phyloP scores from a whole-genome alignment of 768 basidiomycete species.

The Collybiopsis confluens region DNA sequence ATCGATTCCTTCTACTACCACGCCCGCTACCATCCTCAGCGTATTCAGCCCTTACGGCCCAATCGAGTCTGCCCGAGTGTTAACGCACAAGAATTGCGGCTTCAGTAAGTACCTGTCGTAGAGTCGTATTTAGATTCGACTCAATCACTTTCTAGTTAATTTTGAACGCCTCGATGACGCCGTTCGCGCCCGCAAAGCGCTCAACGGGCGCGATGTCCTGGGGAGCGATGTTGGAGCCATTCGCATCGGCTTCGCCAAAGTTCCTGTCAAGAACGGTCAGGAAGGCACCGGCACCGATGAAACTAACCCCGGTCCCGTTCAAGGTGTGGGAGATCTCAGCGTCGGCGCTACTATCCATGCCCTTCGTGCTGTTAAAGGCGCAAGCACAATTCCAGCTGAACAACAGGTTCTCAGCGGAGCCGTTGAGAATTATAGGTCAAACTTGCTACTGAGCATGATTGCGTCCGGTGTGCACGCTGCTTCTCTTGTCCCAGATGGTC shows the following conservation, averaged over 20 bases:
- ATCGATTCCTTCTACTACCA: conserved; percentile 92
- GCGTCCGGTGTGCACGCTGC: conserved; percentile 65
- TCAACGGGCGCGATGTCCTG: conserved; percentile 93
- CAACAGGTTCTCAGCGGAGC: conserved; percentile 89
- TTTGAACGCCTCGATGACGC: conserved; percentile 98
- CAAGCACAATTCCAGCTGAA: conserved; percentile 85
- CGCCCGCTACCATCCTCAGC: conserved; percentile 89
- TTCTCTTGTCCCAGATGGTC: conserved; percentile 50
- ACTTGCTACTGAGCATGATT: conserved; percentile 86
- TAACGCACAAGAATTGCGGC: conserved; percentile 97
- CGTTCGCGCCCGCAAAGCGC: conserved; percentile 88
- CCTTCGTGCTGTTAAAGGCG: conserved; percentile 85
- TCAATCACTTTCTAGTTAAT: conserved; percentile 58
- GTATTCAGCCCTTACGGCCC: conserved; percentile 98
- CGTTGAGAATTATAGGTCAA: conserved; percentile 93
- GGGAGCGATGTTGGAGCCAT: conserved; percentile 97
- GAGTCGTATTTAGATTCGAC: too few species aligned
- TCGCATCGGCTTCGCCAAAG: conserved; percentile 94
- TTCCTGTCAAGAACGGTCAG: conserved; percentile 84
- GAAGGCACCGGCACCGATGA: conserved; percentile 64
- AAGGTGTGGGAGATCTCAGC: conserved; percentile 80
- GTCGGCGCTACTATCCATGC: conserved; percentile 88
- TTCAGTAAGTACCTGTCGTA: conserved; percentile 69
- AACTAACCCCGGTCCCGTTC: conserved; percentile 59
- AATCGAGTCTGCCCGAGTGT: conserved; percentile 92